Percentiles rank a stretch among this genome's conserved stretches.
phyloP scores from a whole-genome alignment of 1,284 basidiomycete species.

The Rhodotorula sp. region DNA sequence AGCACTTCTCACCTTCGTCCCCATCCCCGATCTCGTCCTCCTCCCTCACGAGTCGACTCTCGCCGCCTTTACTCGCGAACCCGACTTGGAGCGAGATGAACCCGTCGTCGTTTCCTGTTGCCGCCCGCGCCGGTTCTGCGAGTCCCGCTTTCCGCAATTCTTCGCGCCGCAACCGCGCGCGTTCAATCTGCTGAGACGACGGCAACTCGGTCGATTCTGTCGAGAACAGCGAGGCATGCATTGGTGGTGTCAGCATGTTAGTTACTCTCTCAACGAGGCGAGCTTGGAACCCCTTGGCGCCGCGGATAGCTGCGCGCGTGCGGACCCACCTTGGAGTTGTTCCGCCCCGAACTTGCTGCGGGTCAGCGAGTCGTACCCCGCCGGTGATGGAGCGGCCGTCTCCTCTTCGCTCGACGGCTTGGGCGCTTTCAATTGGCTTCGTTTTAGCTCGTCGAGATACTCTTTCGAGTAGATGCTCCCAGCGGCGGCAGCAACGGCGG shows the following conservation, averaged over 20 bases:
- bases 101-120: conserved; percentile 56
- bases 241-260: background rate
- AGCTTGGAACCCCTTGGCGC: too few species aligned
- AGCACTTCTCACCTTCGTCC: conserved; percentile 70
- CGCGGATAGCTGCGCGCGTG: too few species aligned
- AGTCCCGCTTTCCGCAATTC: conserved; percentile 23
- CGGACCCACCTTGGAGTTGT: conserved; percentile 55
- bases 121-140: background rate
- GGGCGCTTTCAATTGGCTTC: conserved; percentile 57
- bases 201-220: background rate
- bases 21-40: conserved; percentile 91
- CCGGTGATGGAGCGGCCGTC: background rate
- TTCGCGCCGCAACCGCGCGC: conserved; percentile 29
- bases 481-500: background rate
- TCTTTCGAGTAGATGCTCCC: conserved; percentile 62
- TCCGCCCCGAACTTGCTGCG: conserved; percentile 43
- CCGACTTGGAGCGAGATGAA: conserved; percentile 76
- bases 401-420: background rate
- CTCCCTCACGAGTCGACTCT: conserved; percentile 80
- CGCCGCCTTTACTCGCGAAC: conserved; percentile 54
- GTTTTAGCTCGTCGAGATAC: conserved; percentile 78
- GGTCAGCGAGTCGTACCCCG: conserved; percentile 33
- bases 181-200: conserved; percentile 27
- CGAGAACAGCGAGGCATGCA: background rate
- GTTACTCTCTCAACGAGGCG: too few species aligned